phyloP scores from a whole-genome alignment of 345 rosid genomes.

The Excoecaria cochinchinensis region DNA sequence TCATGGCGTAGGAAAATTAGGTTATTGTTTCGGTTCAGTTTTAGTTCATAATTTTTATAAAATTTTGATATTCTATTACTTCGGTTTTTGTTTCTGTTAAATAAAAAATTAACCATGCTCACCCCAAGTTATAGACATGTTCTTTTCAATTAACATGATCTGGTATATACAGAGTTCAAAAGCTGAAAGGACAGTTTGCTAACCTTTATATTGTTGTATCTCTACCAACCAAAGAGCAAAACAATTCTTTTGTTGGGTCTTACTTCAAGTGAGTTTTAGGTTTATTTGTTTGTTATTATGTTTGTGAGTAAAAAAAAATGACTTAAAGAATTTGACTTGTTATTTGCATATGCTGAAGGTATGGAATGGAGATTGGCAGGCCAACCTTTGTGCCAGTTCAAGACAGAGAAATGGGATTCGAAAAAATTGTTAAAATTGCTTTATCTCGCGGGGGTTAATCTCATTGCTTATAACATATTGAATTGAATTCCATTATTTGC shows the following conservation, averaged over 20 bases:
- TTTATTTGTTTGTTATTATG: neutral
- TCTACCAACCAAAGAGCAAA: slow-evolving; percentile 61
- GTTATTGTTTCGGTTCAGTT: no score
- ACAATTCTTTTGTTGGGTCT: slow-evolving; percentile 64
- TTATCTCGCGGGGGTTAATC: slow-evolving; percentile 72
- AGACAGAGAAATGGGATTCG: slow-evolving; percentile 94
- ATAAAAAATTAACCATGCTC: no score
- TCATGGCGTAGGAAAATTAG: no score
- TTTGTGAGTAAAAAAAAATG: no score
- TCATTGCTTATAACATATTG: neutral
- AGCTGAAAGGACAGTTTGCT: slow-evolving; percentile 73
- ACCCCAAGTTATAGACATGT: neutral
- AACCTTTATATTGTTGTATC: slow-evolving; percentile 58
- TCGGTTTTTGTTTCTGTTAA: no score
- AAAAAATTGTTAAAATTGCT: slow-evolving; percentile 85
- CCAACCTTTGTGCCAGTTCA: slow-evolving; percentile 77
- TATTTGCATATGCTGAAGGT: slow-evolving; percentile 35
- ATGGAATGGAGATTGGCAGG: slow-evolving; percentile 79
- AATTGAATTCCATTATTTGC: neutral
- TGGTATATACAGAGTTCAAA: slow-evolving; percentile 49
- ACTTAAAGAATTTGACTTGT: neutral
- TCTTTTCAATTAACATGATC: neutral
- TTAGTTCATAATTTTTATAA: no score
- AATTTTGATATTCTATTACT: no score
- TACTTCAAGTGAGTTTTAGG: slow-evolving; percentile 73